These are phyloP conservation scores for Sclerotinia sclerotiorum DNA, from an alignment of 2,329 filamentous ascomycete genomes.

Conservation along the genomic window DNA sequence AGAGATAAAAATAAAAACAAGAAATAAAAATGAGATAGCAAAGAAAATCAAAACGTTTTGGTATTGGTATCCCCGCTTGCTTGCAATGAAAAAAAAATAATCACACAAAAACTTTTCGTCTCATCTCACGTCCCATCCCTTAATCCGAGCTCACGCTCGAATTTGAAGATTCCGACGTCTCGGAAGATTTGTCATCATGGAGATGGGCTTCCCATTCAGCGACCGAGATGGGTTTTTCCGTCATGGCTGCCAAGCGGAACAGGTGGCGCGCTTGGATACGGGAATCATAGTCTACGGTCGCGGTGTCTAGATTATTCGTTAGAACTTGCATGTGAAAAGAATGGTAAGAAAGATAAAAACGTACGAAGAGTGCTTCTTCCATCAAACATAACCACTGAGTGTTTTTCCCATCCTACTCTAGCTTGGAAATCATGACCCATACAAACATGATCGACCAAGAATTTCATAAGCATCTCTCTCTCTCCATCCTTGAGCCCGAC, in stretches of 20 bases:
- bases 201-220: conserved; percentile 28
- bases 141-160: conserved; percentile 23
- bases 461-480: conserved; percentile 64
- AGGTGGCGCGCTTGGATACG: conserved; percentile 49
- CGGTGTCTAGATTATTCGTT: conserved; percentile 44
- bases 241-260: conserved; percentile 51
- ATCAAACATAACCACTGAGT: conserved; percentile 52
- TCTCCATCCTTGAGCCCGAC: conserved; percentile 67
- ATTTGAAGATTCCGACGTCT: conserved; percentile 16
- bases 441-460: conserved; percentile 67
- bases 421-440: conserved; percentile 68
- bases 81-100: conserved; percentile 6
- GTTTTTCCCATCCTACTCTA: conserved; percentile 63
- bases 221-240: conserved; percentile 50
- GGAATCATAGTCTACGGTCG: conserved; percentile 51
- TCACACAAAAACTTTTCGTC: conserved; percentile 2
- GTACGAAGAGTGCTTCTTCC: conserved; percentile 49
- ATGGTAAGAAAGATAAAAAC: conserved; percentile 29
- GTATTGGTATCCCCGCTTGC: conserved; percentile 22
- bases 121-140: conserved; percentile 20
- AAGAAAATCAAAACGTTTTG: conserved; percentile 16
- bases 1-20: neutral
- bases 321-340: neutral
- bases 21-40: neutral
- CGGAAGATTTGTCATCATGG: conserved; percentile 19